Conservation (phyloP, 2,329 filamentous ascomycete species). For the Fusarium coffeatum region DNA sequence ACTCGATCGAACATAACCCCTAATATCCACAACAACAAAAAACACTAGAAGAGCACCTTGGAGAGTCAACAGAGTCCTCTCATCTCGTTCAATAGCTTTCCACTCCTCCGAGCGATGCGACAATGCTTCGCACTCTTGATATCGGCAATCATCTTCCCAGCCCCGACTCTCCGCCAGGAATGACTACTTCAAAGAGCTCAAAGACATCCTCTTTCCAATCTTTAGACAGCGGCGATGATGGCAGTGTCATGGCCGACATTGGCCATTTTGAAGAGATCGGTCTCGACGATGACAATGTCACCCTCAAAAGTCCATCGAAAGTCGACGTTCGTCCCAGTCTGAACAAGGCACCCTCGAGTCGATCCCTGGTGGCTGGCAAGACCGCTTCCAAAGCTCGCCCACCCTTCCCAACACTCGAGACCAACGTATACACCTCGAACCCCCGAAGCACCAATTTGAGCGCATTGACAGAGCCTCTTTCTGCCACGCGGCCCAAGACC, state of each 20-base stretch:
- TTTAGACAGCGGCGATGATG: constrained; percentile 79
- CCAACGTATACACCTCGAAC: constrained; percentile 59
- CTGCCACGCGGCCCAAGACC: constrained; percentile 47
- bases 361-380: constrained; percentile 49
- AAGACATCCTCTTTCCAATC: constrained; percentile 92
- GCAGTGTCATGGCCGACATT: constrained; percentile 75
- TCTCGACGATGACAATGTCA: constrained; percentile 72
- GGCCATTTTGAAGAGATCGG: constrained; percentile 95
- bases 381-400: constrained; percentile 54
- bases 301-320: constrained; percentile 62
- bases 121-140: constrained; percentile 52
- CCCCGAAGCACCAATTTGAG: constrained; percentile 63
- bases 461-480: constrained; percentile 50
- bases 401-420: constrained; percentile 59
- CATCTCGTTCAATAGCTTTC: constrained; percentile 25
- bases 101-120: constrained; percentile 47
- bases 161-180: constrained; percentile 63
- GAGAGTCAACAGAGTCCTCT: constrained; percentile 29
- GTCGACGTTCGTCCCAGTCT: constrained; percentile 54
- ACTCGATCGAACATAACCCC: constrained; percentile 1
- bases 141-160: constrained; percentile 48
- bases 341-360: constrained; percentile 46
- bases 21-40: neutral
- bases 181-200: constrained; percentile 86
- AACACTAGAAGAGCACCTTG: constrained; percentile 7